These are phyloP conservation scores for Phoma sp. DNA, from an alignment of 2,329 filamentous ascomycete species.

Conservation along the genomic window DNA sequence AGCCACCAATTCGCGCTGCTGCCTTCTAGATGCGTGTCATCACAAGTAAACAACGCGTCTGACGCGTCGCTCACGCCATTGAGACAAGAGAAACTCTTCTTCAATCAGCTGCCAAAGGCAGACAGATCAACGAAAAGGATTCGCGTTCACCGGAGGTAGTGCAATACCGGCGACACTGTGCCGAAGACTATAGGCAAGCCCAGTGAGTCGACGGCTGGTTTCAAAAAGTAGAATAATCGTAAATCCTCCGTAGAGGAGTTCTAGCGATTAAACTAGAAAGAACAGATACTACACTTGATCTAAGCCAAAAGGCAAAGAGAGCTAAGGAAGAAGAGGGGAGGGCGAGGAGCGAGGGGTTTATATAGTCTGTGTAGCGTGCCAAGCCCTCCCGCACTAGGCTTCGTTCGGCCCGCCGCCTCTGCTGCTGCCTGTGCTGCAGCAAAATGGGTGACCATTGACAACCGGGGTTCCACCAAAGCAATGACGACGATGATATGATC, in stretches of 20 bases:
- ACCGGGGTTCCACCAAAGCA: too few relatives aligned
- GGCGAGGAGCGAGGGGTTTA: neutral
- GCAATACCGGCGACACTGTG: slow-evolving; percentile 3
- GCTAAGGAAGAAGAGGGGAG: neutral
- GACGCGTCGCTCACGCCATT: neutral
- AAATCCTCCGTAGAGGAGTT: neutral
- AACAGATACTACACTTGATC: slow-evolving; percentile 7
- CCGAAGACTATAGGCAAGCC: neutral
- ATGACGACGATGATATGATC: too few relatives aligned
- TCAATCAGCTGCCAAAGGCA: neutral
- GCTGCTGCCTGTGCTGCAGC: too few relatives aligned
- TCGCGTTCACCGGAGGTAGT: slow-evolving; percentile 6
- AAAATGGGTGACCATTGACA: too few relatives aligned
- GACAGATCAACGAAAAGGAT: slow-evolving; percentile 1
- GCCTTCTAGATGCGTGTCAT: neutral
- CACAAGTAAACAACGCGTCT: neutral
- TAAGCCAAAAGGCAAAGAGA: slow-evolving; percentile 1
- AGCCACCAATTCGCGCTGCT: neutral
- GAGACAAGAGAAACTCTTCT: neutral
- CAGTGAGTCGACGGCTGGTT: neutral
- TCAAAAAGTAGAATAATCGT: neutral
- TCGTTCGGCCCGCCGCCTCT: too few relatives aligned
- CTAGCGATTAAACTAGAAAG: slow-evolving; percentile 3
- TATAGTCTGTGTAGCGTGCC: neutral
- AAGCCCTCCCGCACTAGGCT: too few relatives aligned